Base-by-base conservation (phyloP, 163 green algal genomes). In the Coccomyxa subellipsoidea region DNA sequence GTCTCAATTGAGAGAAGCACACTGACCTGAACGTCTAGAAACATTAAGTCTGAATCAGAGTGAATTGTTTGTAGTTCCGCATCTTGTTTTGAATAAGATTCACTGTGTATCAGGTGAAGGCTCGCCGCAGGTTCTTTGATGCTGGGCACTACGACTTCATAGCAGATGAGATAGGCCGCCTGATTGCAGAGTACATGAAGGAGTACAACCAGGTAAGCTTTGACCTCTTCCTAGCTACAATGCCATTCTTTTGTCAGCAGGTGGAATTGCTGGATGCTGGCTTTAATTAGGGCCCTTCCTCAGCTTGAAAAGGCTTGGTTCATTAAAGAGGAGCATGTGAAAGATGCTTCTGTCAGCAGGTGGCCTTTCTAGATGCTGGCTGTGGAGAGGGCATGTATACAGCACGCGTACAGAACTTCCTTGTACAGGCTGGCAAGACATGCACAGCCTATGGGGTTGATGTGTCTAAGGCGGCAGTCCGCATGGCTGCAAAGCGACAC, bases 391-490 rank as follows among this genome's bases (percentile, higher is more conserved):
- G 47, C 47, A 66, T 66, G 47, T 66, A 66, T 18, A 12, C 18
- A 18, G 47, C 12, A 66, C 47, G 47, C 18, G 47, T 66, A 12
- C 12, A 18, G 18, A 18, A 66, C 47, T 29, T 18, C 12, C 18
- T 66, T 12, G 12, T 29, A 18, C 12, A 18, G 47, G 47, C 47
- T 66, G 47, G 47, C 47, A 66, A 66, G 47, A 66, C 12, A 12
- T 66, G 47, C 47, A 18, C 12, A 18, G 73, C 25, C 73, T 79
- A 35, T 38, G 73, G 73, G 73, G 35, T 79, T n/a, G 73, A 79
- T 36, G 73, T 79, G 35, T 79, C 73, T 7, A 79, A 79, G 73
- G 7, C 39, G 10, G 73, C 73, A 6, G 36, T 79, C 34, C 73
- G 73, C 12, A 38, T 79, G 73, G 73, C 73, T 29, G 73, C 73